Evolutionary conservation across 768 basidiomycete genomes (phyloP).

Genomic region (Auriscalpium microsporum): DNA sequence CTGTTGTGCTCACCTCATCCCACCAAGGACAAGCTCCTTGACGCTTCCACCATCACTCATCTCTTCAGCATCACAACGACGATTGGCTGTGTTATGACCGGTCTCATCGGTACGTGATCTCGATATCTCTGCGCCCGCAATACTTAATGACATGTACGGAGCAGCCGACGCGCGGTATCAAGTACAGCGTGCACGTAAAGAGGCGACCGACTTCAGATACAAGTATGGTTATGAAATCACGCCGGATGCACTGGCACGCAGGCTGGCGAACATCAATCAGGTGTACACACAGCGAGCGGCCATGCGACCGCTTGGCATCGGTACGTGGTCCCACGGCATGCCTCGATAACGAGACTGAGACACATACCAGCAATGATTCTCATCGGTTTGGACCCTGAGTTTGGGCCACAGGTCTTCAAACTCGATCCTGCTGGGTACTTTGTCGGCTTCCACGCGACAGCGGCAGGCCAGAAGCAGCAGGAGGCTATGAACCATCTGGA

Average conservation of each 20-base stretch:
- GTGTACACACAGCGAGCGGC: conserved; percentile 97
- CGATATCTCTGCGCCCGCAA: background rate
- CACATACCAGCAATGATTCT: conserved; percentile 76
- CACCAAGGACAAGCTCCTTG: conserved; percentile 88
- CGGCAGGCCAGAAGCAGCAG: conserved; percentile 95
- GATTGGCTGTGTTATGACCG: conserved; percentile 97
- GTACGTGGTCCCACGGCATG: conserved; percentile 38
- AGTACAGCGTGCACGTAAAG: conserved; percentile 74
- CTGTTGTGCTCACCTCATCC: background rate
- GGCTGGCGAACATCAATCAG: conserved; percentile 96
- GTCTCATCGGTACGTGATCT: conserved; percentile 68
- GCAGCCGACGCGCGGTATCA: conserved; percentile 90
- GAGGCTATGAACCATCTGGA: conserved; percentile 98
- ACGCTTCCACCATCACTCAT: conserved; percentile 90
- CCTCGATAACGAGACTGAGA: background rate
- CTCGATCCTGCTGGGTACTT: conserved; percentile 98
- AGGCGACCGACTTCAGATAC: conserved; percentile 90
- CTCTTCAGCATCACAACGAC: conserved; percentile 92
- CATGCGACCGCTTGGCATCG: conserved; percentile 94
- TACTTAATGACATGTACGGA: background rate
- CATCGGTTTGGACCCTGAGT: conserved; percentile 85
- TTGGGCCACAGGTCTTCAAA: conserved; percentile 96
- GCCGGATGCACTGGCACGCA: conserved; percentile 88
- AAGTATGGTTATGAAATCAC: conserved; percentile 99
- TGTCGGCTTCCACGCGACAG: conserved; percentile 95